phyloP scores from a whole-genome alignment of 2,329 filamentous ascomycete species.

The Xylaria sp. region DNA sequence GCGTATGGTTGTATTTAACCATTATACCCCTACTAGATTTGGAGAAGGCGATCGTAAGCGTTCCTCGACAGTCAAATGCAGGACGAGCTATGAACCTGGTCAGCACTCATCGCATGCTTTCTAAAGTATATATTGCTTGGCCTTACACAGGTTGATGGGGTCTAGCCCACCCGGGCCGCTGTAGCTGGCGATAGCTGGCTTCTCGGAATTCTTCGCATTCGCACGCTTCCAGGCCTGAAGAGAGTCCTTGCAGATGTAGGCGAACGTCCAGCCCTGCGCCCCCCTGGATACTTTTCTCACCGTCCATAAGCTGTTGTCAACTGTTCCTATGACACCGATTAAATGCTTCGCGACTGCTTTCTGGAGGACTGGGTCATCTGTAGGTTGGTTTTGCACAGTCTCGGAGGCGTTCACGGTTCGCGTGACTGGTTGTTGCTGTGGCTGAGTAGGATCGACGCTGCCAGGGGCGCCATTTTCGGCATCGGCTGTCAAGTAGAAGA shows the following conservation, averaged over 20 bases:
- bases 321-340: conserved; percentile 44
- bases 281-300: conserved; percentile 48
- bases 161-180: conserved; percentile 51
- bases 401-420: conserved; percentile 50
- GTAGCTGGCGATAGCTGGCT: conserved; percentile 51
- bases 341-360: conserved; percentile 54
- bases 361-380: conserved; percentile 52
- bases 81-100: conserved; percentile 50
- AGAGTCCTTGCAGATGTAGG: conserved; percentile 57
- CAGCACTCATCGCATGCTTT: conserved; percentile 7
- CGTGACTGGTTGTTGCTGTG: conserved; percentile 32
- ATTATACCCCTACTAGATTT: conserved; percentile 50
- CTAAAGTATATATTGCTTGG: not conserved
- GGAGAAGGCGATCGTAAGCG: conserved; percentile 53
- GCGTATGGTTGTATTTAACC: conserved; percentile 59
- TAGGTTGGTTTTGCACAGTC: conserved; percentile 51
- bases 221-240: conserved; percentile 54
- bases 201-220: conserved; percentile 45
- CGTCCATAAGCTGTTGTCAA: conserved; percentile 54
- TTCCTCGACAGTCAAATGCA: conserved; percentile 62
- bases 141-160: conserved; percentile 48
- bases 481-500: conserved; percentile 46
- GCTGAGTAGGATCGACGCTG: conserved; percentile 28
- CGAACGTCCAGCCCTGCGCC: conserved; percentile 56
- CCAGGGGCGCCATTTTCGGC: conserved; percentile 41